phyloP scores from a whole-genome alignment of 2,329 filamentous ascomycete species.

The Botryotinia narcissicola region DNA sequence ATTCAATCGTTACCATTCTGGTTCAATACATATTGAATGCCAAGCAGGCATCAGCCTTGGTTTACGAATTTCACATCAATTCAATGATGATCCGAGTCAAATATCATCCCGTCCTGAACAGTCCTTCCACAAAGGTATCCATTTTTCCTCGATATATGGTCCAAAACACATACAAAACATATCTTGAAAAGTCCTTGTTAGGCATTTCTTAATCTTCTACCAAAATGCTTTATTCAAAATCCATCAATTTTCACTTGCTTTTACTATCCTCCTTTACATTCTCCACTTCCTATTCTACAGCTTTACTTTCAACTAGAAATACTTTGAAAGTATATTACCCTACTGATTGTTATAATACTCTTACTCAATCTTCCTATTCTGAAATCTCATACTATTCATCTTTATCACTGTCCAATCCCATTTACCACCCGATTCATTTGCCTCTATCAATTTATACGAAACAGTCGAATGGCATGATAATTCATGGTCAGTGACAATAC shows the following conservation, averaged over 20 bases:
- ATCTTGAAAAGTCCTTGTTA: neutral
- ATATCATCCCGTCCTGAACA: neutral
- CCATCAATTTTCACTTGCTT: neutral
- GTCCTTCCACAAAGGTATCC: neutral
- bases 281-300: neutral
- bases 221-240: neutral
- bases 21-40: neutral
- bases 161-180: neutral
- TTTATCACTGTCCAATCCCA: neutral
- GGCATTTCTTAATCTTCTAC: neutral
- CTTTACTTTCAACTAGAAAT: neutral
- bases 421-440: neutral
- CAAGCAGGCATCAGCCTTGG: neutral
- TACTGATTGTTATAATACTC: neutral
- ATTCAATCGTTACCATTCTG: neutral
- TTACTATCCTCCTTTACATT: neutral
- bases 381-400: neutral
- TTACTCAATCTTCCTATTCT: neutral
- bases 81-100: neutral
- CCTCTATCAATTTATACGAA: neutral
- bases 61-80: neutral
- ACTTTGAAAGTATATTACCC: neutral
- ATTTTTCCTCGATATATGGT: neutral
- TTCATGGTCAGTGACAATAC: neutral
- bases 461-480: neutral